A percentile compares a stretch with the other conserved stretches of the same genome.
These are phyloP conservation scores for Cubamyces lactineus DNA, from an alignment of 768 basidiomycete species.

Conservation along the genomic window DNA sequence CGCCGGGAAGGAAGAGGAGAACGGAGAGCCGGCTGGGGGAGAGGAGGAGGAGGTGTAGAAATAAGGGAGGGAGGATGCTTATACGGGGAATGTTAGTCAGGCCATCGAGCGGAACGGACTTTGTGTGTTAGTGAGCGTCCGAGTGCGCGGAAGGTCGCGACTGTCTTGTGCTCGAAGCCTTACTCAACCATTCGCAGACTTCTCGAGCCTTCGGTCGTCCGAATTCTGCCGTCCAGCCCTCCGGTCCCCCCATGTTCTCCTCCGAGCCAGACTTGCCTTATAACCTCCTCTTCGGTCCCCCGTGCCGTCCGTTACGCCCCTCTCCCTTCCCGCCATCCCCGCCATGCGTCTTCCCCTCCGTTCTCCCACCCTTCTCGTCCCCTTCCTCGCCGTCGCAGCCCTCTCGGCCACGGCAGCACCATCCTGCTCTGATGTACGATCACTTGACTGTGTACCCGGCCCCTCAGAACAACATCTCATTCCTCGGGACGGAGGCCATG, in stretches of 20 bases:
- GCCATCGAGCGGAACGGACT: conserved; percentile 10
- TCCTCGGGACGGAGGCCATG: conserved; percentile 40
- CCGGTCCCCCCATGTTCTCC: not conserved
- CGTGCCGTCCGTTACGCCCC: conserved; percentile 27
- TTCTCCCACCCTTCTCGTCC: conserved; percentile 32
- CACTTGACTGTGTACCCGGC: conserved; percentile 14
- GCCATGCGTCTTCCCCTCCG: conserved; percentile 34
- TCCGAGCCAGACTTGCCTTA: not conserved
- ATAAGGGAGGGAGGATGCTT: not conserved
- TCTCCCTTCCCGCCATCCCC: conserved; percentile 27
- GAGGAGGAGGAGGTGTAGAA: not conserved
- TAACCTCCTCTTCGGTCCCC: conserved; percentile 10
- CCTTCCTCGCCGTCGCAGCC: conserved; percentile 26
- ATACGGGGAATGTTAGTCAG: conserved; percentile 21
- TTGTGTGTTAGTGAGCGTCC: not conserved
- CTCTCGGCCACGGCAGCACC: conserved; percentile 14
- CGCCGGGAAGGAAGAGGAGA: not conserved
- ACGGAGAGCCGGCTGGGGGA: not conserved
- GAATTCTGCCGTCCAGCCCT: conserved; percentile 22
- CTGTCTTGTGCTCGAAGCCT: conserved; percentile 5
- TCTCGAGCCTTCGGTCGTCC: conserved; percentile 28
- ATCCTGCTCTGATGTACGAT: conserved; percentile 2
- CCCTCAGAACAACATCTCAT: conserved; percentile 17
- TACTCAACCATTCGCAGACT: conserved; percentile 18
- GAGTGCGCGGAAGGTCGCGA: not conserved